A percentile compares a stretch with the other conserved stretches of the same genome.
These are phyloP conservation scores for Nakataea oryzae DNA, from an alignment of 2,329 filamentous ascomycete genomes.

Conservation along the genomic window DNA sequence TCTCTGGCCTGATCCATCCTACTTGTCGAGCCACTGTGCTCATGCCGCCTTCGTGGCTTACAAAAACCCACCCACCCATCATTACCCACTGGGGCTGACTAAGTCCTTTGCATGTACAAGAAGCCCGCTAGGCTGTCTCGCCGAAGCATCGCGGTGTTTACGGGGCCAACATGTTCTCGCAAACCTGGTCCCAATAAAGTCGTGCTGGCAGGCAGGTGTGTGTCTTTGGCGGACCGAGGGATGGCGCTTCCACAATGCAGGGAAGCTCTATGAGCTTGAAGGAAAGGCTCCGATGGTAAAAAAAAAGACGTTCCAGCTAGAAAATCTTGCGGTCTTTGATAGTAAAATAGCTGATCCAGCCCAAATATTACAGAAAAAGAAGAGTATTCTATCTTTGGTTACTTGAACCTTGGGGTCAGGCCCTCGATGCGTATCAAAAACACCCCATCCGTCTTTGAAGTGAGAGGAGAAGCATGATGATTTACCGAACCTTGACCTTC, in stretches of 20 bases:
- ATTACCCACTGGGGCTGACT: neutral
- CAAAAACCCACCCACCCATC: neutral
- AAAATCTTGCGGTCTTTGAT: neutral
- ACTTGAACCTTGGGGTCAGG: neutral
- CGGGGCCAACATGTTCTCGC: neutral
- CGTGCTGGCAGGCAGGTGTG: too few relatives aligned
- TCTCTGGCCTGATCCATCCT: neutral
- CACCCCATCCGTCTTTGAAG: neutral
- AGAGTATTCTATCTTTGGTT: neutral
- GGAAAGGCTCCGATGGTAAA: neutral
- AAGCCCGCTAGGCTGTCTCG: neutral
- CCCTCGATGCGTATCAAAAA: neutral
- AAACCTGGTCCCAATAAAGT: too few relatives aligned
- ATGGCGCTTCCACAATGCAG: too few relatives aligned
- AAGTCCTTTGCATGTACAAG: neutral
- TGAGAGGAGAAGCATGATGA: neutral
- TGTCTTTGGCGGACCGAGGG: too few relatives aligned
- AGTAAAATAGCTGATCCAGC: neutral
- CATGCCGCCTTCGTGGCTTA: neutral
- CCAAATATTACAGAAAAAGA: neutral
- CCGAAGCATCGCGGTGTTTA: neutral
- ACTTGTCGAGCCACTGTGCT: neutral
- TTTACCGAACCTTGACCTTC: slow-evolving; percentile 59
- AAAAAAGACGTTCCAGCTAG: neutral
- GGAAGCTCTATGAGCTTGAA: too few relatives aligned